Evolutionary conservation across 2,329 filamentous ascomycete genomes (phyloP), one percentile per base, ranked within the genome.

Genomic region (Trichoderma cornu-damae): DNA sequence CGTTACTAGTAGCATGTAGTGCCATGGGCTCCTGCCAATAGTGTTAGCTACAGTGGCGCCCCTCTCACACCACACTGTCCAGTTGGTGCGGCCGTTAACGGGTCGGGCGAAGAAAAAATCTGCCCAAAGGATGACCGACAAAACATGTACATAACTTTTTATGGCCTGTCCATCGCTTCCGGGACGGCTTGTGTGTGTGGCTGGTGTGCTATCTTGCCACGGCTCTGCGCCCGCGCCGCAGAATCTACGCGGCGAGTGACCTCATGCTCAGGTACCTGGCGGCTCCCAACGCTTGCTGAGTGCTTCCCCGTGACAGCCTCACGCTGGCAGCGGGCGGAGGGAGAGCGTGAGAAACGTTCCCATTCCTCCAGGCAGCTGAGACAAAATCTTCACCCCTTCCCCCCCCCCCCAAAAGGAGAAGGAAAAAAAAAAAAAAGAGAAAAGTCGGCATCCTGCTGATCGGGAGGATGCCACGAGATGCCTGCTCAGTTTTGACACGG

Each of bases 241-340:
- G 51, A 54, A 46, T 22, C 37, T 37, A 30, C 12, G 53, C 35
- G 56, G 56, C 49, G 48, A 58, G 56, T 58, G 56, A 58, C 56
- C 56, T 53, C 48, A 26, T 24, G 16, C 9, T n/a, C 18, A 48
- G 37, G 48, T 53, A 46, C 16, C 28, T 37, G n/a, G 28, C 12
- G 14, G 37, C 50, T n/a, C n/a, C 40, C 38, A 54, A 38, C 51
- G 46, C 48, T n/a, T n/a, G n/a, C n/a, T n/a, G 51, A 28, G 40
- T 37, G 30, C 14, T 26, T 11, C 30, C 46, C 14, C 38, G 40
- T 54, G 51, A 54, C 40, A 43, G 30, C 40, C 28, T 54, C 51
- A 46, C 40, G 51, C 24, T 40, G 48, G 30, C 35, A 12, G 32
- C 20, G 20, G n/a, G 14, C 40, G 37, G 38, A 35, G 26, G 18